A percentile compares a stretch with the other conserved stretches of the same genome.
These are phyloP conservation scores for Fusarium poae DNA, from an alignment of 2,329 filamentous ascomycete genomes.

Conservation along the genomic window DNA sequence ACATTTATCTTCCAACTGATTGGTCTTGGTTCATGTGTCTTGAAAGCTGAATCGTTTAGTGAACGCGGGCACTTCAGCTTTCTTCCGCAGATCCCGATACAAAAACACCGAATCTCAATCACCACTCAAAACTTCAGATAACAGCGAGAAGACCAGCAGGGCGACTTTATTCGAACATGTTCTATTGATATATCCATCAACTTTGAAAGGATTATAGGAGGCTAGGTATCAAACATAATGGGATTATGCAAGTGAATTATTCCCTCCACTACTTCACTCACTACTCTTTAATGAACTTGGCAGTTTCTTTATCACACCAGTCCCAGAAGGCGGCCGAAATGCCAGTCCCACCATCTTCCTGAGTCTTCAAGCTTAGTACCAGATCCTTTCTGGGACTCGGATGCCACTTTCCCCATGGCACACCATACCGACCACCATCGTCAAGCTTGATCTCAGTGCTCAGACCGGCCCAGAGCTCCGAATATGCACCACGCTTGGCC, in stretches of 20 bases:
- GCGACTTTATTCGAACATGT: too few species aligned
- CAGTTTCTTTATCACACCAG: conserved; percentile 13
- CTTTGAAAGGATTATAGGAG: too few species aligned
- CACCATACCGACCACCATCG: conserved; percentile 32
- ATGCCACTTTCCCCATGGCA: conserved; percentile 18
- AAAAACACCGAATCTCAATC: not conserved
- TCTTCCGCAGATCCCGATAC: not conserved
- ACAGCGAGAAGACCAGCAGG: too few species aligned
- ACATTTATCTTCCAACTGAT: not conserved
- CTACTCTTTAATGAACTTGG: accelerated
- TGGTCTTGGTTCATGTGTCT: accelerated
- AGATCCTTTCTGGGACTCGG: conserved; percentile 2
- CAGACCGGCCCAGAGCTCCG: conserved; percentile 57
- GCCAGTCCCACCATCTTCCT: not conserved
- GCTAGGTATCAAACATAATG: too few species aligned
- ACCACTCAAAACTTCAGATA: accelerated
- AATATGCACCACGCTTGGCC: conserved; percentile 55
- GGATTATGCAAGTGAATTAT: not conserved
- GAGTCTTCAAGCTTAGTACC: not conserved
- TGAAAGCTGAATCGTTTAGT: not conserved
- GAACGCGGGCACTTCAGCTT: not conserved
- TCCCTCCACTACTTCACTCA: not conserved
- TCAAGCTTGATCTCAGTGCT: conserved; percentile 53
- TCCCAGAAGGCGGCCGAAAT: not conserved
- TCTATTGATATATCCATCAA: too few species aligned